Base-by-base conservation (phyloP, 2,329 filamentous ascomycete species). In the Fusarium tanahbumbuense region DNA sequence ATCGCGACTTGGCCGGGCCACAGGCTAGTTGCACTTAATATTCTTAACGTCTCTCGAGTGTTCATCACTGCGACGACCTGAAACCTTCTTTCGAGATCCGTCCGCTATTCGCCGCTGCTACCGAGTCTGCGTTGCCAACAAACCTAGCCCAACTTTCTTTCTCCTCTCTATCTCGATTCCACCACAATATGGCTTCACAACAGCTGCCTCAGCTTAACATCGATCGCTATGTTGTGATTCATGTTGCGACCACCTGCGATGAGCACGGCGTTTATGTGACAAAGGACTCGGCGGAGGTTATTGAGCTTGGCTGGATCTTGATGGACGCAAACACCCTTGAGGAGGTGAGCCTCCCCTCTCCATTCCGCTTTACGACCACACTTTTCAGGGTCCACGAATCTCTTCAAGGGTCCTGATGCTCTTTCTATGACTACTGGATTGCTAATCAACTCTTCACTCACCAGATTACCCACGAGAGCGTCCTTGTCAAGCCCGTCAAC, bases 261-360 rank as follows among this genome's bases (percentile, higher is more conserved):
- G 96, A 99, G 82, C 96, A 99, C 83, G 96, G 96, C 70, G 96
- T 99, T 73, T 99, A 99, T 82, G 96, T 99, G 64, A 99, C 96
- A 65, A 98, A 98, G 84, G 96, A 99, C 83, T 98, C 96, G 64
- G 96, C 96, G 68, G 96, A 99, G 85, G 96, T 99, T 73, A 99
- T 99, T 82, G 96, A 99, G 88, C 88, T 99, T 79, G 96, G 95
- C 71, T 99, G 96, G 96, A 97, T 98, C 78, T 84, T 99, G 77
- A 87, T 98, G 70, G 94, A 98, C 80, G 92, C 93, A 73, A 96
- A 95, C 84, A 92, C 89, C 70, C 92, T 94, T 76, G 94, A 98
- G 76, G 94, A 98, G 92, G 94, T 97, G 86, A 83, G 89, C 67
- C 49, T 56, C 63, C 52, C 52, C 48, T 68, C 45, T 40, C 58